Base-by-base conservation (phyloP, 192 early-diverging fungal genomes). In the Lobulomyces angularis region DNA sequence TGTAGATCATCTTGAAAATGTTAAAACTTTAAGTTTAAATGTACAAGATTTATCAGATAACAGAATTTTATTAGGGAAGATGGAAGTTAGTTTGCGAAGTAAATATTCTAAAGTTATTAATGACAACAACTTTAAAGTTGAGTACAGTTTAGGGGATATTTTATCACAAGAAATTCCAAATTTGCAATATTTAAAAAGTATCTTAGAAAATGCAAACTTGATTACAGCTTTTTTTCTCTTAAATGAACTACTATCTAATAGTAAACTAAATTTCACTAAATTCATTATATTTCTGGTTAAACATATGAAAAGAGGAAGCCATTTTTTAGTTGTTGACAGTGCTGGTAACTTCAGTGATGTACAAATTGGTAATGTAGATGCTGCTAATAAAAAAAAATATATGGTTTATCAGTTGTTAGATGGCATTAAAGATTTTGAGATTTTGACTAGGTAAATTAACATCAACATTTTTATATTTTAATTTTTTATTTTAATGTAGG, bases 321-420 rank as follows among this genome's bases (percentile, higher is more conserved):
- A 76, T 38, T 68, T 93, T 33, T 48, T 93, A 47, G 84, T 85
- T 3, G 82, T 83, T 5, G 92, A 96, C 46, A 88, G 86, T 12
- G 92, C 92, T 1, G 88, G 89, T 19, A 87, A 83, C 1, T 96
- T 96, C 50, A 91, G 88, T 3, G 80, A 90, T 37, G 50, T 86
- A 12, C 62, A 75, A 34, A 70, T 96, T 0, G 84, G 75, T 2
- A 58, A 51, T 42, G 18, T 20, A 14, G 53, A 31, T 8, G 56
- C n/a, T n/a, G n/a, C n/a, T n/a, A n/a, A n/a, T n/a, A n/a, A n/a
- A n/a, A n/a, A n/a, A n/a, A n/a, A 61, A n/a, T 91, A 93, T 51
- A 96, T 87, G 92, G 72, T 89, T 2, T 90, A 84, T 43, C 77
- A 81, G 51, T 56, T 96, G 8, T 66, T 96, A 36, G 92, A 96